Evolutionary conservation across 2,329 filamentous ascomycete genomes (phyloP).

Genomic region (Fusarium austroafricanum): DNA sequence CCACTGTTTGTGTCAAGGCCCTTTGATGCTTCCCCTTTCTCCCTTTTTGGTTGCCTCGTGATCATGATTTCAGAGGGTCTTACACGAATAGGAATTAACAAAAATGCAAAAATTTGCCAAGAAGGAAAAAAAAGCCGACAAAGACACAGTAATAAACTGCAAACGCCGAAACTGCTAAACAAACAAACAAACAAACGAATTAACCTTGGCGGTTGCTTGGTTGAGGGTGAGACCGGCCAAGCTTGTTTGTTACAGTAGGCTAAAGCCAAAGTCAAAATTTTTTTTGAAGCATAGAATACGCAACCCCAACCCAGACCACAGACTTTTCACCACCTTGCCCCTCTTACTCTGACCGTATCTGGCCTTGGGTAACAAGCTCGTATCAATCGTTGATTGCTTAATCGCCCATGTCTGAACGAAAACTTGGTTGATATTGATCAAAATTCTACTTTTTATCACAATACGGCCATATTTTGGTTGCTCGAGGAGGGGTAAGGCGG

Average conservation of each 20-base stretch:
- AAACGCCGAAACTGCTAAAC: background rate
- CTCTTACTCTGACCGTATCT: conserved; percentile 24
- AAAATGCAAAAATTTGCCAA: conserved; percentile 23
- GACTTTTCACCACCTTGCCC: conserved; percentile 33
- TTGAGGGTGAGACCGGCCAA: conserved; percentile 13
- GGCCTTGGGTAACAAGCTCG: conserved; percentile 3
- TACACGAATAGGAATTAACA: conserved; percentile 10
- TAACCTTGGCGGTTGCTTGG: conserved; percentile 8
- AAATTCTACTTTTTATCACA: conserved; percentile 5
- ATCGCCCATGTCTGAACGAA: conserved; percentile 2
- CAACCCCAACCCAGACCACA: conserved; percentile 33
- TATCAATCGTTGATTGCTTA: conserved; percentile 23
- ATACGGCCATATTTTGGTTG: background rate
- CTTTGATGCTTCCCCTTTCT: conserved; percentile 17
- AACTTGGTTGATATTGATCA: conserved; percentile 8
- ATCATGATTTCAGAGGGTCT: conserved; percentile 23
- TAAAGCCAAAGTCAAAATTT: conserved; percentile 24
- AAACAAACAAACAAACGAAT: conserved; percentile 16
- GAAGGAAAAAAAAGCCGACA: conserved; percentile 13
- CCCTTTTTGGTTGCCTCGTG: conserved; percentile 21
- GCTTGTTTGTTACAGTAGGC: conserved; percentile 19
- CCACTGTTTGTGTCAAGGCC: conserved; percentile 14
- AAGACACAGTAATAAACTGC: conserved; percentile 16
- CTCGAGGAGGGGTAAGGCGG: conserved; percentile 25
- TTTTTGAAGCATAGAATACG: conserved; percentile 1